phyloP scores from a whole-genome alignment of 2,329 filamentous ascomycete species.

The Aspergillus glaucus region DNA sequence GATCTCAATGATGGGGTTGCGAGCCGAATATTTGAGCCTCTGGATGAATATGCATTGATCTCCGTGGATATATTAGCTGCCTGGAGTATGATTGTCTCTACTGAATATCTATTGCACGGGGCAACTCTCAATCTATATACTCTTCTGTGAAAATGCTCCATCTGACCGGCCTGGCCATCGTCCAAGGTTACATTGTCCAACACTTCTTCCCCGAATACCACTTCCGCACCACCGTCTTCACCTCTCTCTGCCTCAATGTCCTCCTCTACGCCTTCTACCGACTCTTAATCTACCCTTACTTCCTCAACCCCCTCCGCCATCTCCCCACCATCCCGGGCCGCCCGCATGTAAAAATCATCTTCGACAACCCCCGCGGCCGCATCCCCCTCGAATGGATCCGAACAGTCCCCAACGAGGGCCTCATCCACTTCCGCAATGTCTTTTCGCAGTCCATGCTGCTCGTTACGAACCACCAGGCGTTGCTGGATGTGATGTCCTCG shows the following conservation, averaged over 20 bases:
- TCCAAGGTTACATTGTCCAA: constrained; percentile 25
- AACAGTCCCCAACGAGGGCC: constrained; percentile 49
- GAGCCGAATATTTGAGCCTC: too few species aligned
- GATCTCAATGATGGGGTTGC: background rate
- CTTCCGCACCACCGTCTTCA: constrained; percentile 18
- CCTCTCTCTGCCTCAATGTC: constrained; percentile 20
- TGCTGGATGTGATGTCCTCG: constrained; percentile 49
- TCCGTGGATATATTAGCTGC: too few species aligned
- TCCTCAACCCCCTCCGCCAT: constrained; percentile 46
- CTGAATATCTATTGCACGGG: background rate
- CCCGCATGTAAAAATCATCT: constrained; percentile 22
- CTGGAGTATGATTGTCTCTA: too few species aligned
- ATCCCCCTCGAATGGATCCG: constrained; percentile 43
- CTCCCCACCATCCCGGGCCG: constrained; percentile 39
- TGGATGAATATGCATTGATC: too few species aligned
- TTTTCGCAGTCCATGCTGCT: constrained; percentile 35
- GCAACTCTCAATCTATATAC: background rate
- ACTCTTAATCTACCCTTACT: constrained; percentile 45
- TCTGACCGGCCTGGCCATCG: constrained; percentile 17
- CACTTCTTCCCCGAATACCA: constrained; percentile 18
- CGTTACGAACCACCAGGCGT: constrained; percentile 31
- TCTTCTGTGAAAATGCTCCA: background rate
- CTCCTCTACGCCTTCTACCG: constrained; percentile 27
- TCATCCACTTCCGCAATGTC: constrained; percentile 47
- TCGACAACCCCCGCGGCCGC: constrained; percentile 28